Conservation (phyloP, 208 protist species). For the Wallacemonas sp. region DNA sequence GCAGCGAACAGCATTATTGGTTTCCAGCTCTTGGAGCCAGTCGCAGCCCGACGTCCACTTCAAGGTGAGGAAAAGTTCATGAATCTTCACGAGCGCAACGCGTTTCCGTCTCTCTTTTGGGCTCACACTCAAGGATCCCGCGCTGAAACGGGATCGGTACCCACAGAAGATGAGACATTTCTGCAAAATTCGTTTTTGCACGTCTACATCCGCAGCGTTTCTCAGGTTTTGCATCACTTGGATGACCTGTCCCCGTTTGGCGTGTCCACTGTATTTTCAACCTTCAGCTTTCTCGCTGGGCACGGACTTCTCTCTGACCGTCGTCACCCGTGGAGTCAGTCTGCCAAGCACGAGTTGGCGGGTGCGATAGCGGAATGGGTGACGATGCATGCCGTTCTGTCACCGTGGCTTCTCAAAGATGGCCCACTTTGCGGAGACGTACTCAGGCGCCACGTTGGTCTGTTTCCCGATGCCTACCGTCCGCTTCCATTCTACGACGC, state of each 20-base stretch:
- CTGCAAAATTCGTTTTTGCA: conserved; percentile 19
- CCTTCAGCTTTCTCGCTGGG: conserved; percentile 10
- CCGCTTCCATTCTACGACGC: conserved; percentile 15
- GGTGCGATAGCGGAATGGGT: neutral
- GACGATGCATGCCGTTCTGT: neutral
- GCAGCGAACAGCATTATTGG: neutral
- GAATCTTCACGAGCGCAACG: neutral
- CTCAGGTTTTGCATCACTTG: conserved; percentile 12
- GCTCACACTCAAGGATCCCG: neutral
- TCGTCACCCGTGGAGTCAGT: neutral
- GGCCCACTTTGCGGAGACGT: conserved; percentile 6
- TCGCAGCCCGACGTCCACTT: neutral
- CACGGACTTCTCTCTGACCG: conserved; percentile 4
- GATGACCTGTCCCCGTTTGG: conserved; percentile 8
- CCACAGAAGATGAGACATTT: conserved; percentile 16
- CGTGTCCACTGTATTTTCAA: conserved; percentile 26
- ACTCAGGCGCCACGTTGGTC: conserved; percentile 7
- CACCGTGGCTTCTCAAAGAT: neutral
- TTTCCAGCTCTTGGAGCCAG: neutral
- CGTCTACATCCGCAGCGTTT: conserved; percentile 27
- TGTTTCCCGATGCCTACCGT: conserved; percentile 18
- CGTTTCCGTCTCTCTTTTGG: neutral
- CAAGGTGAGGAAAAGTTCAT: neutral
- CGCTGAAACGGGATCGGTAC: conserved; percentile 6
- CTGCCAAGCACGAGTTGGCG: neutral